Percentiles rank a stretch among this genome's conserved stretches.
Conservation (phyloP, 2,329 filamentous ascomycete species). For the Cryoendolithus antarcticus region DNA sequence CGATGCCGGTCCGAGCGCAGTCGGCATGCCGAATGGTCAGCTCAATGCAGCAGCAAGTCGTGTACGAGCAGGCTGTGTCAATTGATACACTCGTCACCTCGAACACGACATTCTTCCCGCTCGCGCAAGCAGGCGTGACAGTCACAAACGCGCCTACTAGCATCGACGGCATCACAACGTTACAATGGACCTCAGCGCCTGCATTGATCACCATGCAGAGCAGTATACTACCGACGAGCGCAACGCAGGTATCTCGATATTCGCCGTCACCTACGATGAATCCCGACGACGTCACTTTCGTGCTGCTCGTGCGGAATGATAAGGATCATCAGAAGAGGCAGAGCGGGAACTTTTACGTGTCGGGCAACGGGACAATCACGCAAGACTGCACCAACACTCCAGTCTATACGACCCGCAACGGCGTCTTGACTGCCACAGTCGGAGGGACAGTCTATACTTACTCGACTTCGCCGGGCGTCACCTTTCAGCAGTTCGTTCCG, state of each 20-base stretch:
- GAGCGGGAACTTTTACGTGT: conserved; percentile 13
- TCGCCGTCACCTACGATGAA: conserved; percentile 6
- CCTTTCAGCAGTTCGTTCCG: conserved; percentile 15
- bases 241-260: neutral
- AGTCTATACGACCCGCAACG: conserved; percentile 16
- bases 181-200: conserved; percentile 13
- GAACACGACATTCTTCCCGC: conserved; percentile 19
- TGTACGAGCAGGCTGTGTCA: conserved; percentile 18
- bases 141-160: conserved; percentile 20
- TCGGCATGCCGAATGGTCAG: neutral
- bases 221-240: neutral
- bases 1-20: neutral
- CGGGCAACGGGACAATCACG: conserved; percentile 15
- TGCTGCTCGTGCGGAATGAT: conserved; percentile 8
- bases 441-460: conserved; percentile 17
- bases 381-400: conserved; percentile 19
- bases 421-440: conserved; percentile 16
- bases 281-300: conserved; percentile 7
- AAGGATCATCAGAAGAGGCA: conserved; percentile 10
- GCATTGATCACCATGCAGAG: neutral
- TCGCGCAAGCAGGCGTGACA: conserved; percentile 14
- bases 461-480: conserved; percentile 14
- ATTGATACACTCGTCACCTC: conserved; percentile 15
- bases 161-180: conserved; percentile 16
- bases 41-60: neutral